These are phyloP conservation scores for Rubroboletus pulcherrimus DNA, from an alignment of 768 basidiomycete genomes.

Conservation along the genomic window DNA sequence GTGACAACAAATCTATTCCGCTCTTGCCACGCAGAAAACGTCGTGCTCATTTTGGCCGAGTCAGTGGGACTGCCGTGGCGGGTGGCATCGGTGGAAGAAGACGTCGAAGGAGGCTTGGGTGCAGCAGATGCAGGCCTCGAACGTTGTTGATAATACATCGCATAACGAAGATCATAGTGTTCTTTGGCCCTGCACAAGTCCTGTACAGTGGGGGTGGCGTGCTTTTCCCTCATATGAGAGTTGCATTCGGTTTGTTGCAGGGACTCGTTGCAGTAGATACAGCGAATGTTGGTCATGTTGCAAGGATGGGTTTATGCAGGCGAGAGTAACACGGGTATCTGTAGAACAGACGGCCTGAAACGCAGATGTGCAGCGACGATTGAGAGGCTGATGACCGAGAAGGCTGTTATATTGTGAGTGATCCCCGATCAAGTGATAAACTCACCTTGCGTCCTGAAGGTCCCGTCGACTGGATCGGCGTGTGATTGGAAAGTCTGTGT, in stretches of 20 bases:
- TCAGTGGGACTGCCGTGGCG: not conserved
- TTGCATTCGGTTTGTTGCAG: constrained; percentile 7
- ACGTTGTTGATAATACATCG: not conserved
- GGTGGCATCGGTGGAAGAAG: constrained; percentile 1
- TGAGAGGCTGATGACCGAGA: not conserved
- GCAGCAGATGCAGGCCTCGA: not conserved
- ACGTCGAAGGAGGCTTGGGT: not conserved
- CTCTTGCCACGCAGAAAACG: constrained; percentile 23
- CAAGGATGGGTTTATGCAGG: not conserved
- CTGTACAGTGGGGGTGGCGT: constrained; percentile 5
- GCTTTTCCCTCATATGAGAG: constrained; percentile 11
- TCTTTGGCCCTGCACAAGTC: constrained; percentile 8
- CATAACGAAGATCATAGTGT: not conserved
- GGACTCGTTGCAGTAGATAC: constrained; percentile 9
- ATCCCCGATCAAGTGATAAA: not conserved
- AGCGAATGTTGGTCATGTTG: constrained; percentile 11
- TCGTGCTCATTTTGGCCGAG: constrained; percentile 6
- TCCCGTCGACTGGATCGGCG: not conserved
- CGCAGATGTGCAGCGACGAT: not conserved
- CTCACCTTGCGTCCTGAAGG: not conserved
- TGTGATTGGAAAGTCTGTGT: not conserved
- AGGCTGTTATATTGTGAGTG: not conserved
- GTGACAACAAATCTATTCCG: constrained; percentile 3
- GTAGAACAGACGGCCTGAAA: not conserved
- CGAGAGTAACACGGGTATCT: not conserved